phyloP scores from a whole-genome alignment of 768 basidiomycete genomes.

The Trametes cubensis region DNA sequence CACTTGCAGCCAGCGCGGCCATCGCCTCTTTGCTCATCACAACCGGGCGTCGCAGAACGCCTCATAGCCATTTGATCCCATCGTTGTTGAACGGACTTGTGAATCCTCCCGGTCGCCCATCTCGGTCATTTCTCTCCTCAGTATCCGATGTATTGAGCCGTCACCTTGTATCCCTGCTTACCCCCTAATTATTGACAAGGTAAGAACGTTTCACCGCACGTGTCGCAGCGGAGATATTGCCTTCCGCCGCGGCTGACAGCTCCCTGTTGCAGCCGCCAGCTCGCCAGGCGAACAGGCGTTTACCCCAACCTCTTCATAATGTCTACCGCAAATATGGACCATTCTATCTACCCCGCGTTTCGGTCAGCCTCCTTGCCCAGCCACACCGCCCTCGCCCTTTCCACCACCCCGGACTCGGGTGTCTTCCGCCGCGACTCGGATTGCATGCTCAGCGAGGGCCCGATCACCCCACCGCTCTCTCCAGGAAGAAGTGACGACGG shows the following conservation, averaged over 20 bases:
- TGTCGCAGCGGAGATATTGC: conserved; percentile 21
- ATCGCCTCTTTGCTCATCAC: conserved; percentile 16
- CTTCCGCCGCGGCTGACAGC: conserved; percentile 26
- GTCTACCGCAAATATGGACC: conserved; percentile 28
- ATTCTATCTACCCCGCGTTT: conserved; percentile 27
- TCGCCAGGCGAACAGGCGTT: conserved; percentile 28
- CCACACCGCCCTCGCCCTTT: conserved; percentile 17
- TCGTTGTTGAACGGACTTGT: conserved; percentile 18
- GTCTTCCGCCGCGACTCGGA: conserved; percentile 42
- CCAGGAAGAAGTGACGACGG: conserved; percentile 53
- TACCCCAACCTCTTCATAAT: conserved; percentile 27
- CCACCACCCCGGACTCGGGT: conserved; percentile 23
- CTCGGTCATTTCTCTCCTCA: conserved; percentile 17
- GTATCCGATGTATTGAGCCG: conserved; percentile 25
- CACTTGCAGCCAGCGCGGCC: not conserved
- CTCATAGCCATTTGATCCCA: conserved; percentile 27
- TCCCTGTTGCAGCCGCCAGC: conserved; percentile 22
- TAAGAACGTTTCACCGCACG: conserved; percentile 25
- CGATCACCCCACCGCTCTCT: conserved; percentile 72
- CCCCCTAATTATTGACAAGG: conserved; percentile 28
- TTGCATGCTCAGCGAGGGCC: conserved; percentile 54
- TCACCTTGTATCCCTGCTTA: conserved; percentile 19
- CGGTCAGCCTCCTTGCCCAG: conserved; percentile 34
- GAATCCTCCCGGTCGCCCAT: conserved; percentile 14
- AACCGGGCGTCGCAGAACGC: conserved; percentile 7